Evolutionary conservation across 306 rosid species (phyloP).

Genomic region (Begonia masoniana): DNA sequence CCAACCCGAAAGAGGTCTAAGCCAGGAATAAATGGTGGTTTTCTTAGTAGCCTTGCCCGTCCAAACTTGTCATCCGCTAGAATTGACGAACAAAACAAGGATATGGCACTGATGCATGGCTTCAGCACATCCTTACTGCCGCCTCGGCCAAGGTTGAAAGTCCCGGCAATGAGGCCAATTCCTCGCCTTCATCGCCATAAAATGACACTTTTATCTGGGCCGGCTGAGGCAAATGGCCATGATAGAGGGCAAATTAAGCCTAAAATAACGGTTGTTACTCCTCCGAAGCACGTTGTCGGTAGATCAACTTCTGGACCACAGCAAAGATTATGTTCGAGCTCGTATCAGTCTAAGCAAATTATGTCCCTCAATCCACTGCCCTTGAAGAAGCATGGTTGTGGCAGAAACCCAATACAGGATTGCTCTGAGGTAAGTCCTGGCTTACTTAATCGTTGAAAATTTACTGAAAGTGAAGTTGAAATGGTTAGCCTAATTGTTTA

Average conservation of each 20-base stretch:
- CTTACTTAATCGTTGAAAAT: neutral
- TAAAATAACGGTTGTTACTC: constrained; percentile 42
- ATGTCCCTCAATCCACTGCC: constrained; percentile 89
- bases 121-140: constrained; percentile 42
- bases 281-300: constrained; percentile 43
- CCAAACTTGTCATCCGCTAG: constrained; percentile 18
- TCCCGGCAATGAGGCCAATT: constrained; percentile 95
- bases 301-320: constrained; percentile 51
- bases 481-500: no score
- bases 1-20: constrained; percentile 61
- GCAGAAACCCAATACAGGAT: constrained; percentile 64
- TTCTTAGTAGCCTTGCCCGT: constrained; percentile 19
- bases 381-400: constrained; percentile 93
- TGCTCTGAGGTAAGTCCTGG: constrained; percentile 72
- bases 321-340: constrained; percentile 62
- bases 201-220: constrained; percentile 72
- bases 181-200: constrained; percentile 81
- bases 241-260: constrained; percentile 62
- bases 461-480: no score
- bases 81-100: constrained; percentile 38
- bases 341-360: constrained; percentile 84
- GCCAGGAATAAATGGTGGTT: constrained; percentile 24
- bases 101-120: constrained; percentile 42
- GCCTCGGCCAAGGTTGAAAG: constrained; percentile 74
- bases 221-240: constrained; percentile 47